Conservation (phyloP, 2,329 filamentous ascomycete genomes). For the Grosmannia clavigera region DNA sequence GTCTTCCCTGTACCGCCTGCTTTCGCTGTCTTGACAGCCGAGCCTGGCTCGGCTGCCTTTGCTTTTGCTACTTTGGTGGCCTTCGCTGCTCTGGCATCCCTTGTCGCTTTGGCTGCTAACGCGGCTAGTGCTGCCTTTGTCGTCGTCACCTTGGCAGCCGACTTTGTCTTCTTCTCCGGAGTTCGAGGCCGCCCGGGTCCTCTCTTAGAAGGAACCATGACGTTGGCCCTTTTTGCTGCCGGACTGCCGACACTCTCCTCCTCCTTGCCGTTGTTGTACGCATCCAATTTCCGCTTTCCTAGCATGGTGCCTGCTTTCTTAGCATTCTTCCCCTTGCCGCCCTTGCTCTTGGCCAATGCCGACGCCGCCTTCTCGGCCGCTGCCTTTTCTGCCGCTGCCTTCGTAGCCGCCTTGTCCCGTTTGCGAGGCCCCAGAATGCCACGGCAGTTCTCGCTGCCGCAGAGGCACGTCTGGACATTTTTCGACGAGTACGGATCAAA, state of each 20-base stretch:
- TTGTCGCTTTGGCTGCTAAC: constrained; percentile 23
- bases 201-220: background rate
- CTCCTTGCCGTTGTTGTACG: background rate
- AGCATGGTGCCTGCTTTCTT: background rate
- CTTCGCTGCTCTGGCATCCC: constrained; percentile 29
- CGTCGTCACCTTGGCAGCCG: background rate
- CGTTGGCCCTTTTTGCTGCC: constrained; percentile 7
- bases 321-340: background rate
- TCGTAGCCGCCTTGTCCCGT: constrained; percentile 23
- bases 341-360: background rate
- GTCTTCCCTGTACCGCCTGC: background rate
- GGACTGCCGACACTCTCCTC: background rate
- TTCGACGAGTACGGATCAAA: constrained; percentile 58
- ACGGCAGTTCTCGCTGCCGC: constrained; percentile 50
- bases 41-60: constrained; percentile 1
- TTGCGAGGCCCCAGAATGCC: constrained; percentile 52
- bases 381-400: constrained; percentile 5
- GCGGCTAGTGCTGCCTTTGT: constrained; percentile 1
- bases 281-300: constrained; percentile 7
- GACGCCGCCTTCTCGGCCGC: constrained; percentile 3
- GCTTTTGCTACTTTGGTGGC: constrained; percentile 18
- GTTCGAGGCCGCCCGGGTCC: constrained; percentile 1
- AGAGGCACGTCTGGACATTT: constrained; percentile 55
- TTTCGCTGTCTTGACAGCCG: background rate
- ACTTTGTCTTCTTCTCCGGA: constrained; percentile 1